A percentile compares a stretch with the other conserved stretches of the same genome.
These are phyloP conservation scores for Ambrosiella cleistominuta DNA, from an alignment of 2,329 filamentous ascomycete genomes.

Conservation along the genomic window DNA sequence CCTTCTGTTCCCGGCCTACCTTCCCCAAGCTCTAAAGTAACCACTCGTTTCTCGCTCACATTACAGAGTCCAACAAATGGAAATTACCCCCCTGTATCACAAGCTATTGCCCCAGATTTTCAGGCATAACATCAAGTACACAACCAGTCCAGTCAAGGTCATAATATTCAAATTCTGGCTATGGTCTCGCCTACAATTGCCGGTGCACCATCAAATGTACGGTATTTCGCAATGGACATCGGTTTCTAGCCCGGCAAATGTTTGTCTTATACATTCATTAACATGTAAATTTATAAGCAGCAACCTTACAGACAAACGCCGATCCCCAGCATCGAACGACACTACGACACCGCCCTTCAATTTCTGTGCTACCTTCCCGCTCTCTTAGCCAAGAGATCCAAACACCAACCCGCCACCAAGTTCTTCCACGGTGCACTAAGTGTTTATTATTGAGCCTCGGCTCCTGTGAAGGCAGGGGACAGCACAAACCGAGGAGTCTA, in stretches of 20 bases:
- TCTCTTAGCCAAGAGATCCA: background rate
- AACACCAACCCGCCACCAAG: background rate
- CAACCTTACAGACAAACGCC: background rate
- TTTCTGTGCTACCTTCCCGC: background rate
- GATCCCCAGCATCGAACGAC: background rate
- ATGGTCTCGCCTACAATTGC: too few relatives aligned
- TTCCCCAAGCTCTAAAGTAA: background rate
- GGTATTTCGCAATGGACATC: too few relatives aligned
- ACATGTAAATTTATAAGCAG: background rate
- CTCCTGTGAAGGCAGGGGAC: background rate
- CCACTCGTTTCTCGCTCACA: background rate
- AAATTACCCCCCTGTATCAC: background rate
- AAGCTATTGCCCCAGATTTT: background rate
- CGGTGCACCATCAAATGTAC: too few relatives aligned
- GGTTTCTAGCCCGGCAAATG: too few relatives aligned
- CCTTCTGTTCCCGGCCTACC: background rate
- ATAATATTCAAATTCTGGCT: too few relatives aligned
- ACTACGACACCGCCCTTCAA: background rate
- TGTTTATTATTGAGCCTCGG: background rate
- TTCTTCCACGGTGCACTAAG: background rate
- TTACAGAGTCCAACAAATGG: background rate
- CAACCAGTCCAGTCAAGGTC: background rate
- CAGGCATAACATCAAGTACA: background rate
- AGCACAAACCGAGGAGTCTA: background rate
- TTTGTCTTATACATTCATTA: too few relatives aligned